Conservation (phyloP, 208 protist species). For the Zelonia costaricensis region DNA sequence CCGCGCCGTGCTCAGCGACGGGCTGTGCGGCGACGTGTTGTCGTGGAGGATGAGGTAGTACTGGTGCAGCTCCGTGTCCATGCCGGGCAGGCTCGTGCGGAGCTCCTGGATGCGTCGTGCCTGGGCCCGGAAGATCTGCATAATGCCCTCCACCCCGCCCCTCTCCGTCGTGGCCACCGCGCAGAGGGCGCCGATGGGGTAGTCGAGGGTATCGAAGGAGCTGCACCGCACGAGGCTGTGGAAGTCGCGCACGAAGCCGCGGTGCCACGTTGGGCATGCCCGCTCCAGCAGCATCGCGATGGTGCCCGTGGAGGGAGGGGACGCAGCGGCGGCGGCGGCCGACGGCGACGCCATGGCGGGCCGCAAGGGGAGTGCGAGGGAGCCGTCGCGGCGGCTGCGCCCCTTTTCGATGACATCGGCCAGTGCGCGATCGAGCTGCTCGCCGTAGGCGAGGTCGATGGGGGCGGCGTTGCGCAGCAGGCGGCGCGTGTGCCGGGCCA, state of each 20-base stretch:
- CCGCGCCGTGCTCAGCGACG: conserved; percentile 42
- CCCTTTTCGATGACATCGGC: conserved; percentile 35
- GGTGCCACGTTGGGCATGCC: conserved; percentile 58
- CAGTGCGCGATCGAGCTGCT: conserved; percentile 67
- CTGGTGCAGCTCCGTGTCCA: conserved; percentile 72
- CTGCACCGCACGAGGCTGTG: conserved; percentile 65
- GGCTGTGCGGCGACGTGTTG: conserved; percentile 30
- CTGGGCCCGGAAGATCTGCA: conserved; percentile 50
- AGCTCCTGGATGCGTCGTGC: conserved; percentile 34
- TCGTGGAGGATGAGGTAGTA: conserved; percentile 84
- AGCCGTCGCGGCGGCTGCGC: conserved; percentile 28
- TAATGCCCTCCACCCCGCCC: conserved; percentile 55
- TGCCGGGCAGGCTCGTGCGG: conserved; percentile 46
- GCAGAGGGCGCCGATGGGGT: conserved; percentile 74
- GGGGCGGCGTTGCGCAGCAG: conserved; percentile 36
- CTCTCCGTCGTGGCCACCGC: conserved; percentile 54
- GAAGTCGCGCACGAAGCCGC: conserved; percentile 50
- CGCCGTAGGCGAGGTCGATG: conserved; percentile 74
- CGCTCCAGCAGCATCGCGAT: conserved; percentile 61
- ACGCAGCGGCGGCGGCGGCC: not conserved
- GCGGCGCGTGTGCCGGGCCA: conserved; percentile 36
- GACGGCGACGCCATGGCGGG: not conserved
- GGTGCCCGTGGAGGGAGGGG: not conserved
- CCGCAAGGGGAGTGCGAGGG: conserved; percentile 23
- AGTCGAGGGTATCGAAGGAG: conserved; percentile 77